phyloP scores from a whole-genome alignment of 805 yeast species.

The Ogataea trehaloabstinens region DNA sequence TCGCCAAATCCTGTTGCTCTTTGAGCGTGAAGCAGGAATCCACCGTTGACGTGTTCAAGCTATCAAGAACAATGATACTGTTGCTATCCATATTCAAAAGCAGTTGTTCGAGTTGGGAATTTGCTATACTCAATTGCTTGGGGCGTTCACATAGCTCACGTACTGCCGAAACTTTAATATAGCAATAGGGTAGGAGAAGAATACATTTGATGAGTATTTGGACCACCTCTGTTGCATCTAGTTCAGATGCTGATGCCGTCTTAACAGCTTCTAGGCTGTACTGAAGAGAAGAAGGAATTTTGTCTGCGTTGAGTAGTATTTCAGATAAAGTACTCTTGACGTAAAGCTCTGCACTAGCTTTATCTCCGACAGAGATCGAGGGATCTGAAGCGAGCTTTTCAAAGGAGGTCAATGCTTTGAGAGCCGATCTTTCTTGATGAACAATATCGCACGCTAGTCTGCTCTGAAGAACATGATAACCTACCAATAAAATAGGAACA shows the following conservation, averaged over 20 bases:
- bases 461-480: conserved; percentile 13
- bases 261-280: conserved; percentile 5
- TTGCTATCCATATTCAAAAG: conserved; percentile 2
- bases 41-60: no score
- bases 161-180: conserved; percentile 10
- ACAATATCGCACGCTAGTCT: conserved; percentile 5
- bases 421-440: conserved; percentile 11
- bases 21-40: no score
- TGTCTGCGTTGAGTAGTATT: conserved; percentile 2
- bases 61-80: neutral
- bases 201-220: conserved; percentile 3
- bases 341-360: conserved; percentile 4
- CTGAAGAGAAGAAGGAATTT: conserved; percentile 2
- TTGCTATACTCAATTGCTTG: no score
- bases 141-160: conserved; percentile 1
- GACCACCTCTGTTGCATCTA: neutral
- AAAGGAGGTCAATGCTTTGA: conserved; percentile 14
- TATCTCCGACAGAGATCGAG: neutral
- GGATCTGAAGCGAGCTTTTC: neutral
- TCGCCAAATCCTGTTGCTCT: conserved; percentile 3
- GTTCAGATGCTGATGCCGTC: no score
- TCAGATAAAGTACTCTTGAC: conserved; percentile 6
- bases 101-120: no score
- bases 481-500: conserved; percentile 7
- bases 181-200: conserved; percentile 15